Conservation (phyloP, 164 flowering plant species). For the Dillenia suffruticosa region DNA sequence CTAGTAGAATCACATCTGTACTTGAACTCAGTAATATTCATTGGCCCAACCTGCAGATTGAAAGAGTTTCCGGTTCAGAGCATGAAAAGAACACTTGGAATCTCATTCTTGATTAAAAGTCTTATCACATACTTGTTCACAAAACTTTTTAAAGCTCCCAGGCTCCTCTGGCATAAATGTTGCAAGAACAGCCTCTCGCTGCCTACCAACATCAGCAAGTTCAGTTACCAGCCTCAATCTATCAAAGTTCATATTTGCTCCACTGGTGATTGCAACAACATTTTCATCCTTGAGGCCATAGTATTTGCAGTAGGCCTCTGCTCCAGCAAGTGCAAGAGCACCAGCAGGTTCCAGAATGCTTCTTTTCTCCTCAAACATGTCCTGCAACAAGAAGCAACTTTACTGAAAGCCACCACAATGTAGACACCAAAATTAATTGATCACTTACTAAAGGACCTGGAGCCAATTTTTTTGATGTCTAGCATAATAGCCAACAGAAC, state of each 20-base stretch:
- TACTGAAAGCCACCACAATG: too few relatives aligned
- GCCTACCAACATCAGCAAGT: slow-evolving; percentile 95
- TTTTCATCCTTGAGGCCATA: slow-evolving; percentile 76
- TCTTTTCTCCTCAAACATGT: slow-evolving; percentile 99
- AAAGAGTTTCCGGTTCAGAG: slow-evolving; percentile 4
- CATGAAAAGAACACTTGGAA: neutral
- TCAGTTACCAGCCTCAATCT: slow-evolving; percentile 90
- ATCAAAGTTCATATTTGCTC: slow-evolving; percentile 98
- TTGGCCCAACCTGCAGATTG: slow-evolving; percentile 68
- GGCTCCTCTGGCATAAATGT: slow-evolving; percentile 79
- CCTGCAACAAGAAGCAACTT: slow-evolving; percentile 35
- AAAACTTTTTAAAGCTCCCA: slow-evolving; percentile 77
- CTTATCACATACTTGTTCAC: slow-evolving; percentile 53
- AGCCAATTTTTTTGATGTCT: too few relatives aligned
- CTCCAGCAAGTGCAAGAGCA: slow-evolving; percentile 97
- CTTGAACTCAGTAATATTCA: slow-evolving; percentile 92
- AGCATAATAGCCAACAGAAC: too few relatives aligned
- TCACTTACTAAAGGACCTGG: too few relatives aligned
- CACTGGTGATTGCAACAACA: slow-evolving; percentile 87
- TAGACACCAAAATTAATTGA: too few relatives aligned
- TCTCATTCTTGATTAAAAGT: neutral
- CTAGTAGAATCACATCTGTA: slow-evolving; percentile 57
- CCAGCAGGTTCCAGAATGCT: slow-evolving; percentile 98
- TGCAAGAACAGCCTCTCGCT: slow-evolving; percentile 89
- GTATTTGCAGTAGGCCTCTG: slow-evolving; percentile 98